Evolutionary conservation across 306 rosid species (phyloP).

Genomic region (Calophaca sinica): DNA sequence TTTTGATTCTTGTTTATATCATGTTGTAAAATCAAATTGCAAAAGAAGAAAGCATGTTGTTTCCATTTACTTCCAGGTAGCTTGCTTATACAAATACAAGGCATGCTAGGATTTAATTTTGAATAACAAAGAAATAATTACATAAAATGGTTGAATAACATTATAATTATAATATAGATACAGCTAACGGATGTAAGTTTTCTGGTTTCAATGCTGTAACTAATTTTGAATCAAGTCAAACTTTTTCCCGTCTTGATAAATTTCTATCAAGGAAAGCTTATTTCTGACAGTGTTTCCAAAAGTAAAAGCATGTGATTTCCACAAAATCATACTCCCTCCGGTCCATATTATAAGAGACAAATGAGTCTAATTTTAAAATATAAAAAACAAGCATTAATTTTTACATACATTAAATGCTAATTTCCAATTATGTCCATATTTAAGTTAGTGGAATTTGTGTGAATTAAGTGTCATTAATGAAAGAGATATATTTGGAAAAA

Average conservation of each 20-base stretch:
- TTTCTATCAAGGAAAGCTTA: not conserved
- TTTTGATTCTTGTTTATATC: conserved; percentile 8
- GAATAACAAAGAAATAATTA: conserved; percentile 1
- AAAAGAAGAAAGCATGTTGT: conserved; percentile 31
- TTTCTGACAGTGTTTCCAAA: conserved; percentile 1
- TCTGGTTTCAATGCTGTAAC: conserved; percentile 3
- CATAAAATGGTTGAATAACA: conserved; percentile 4
- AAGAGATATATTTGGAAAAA: no score
- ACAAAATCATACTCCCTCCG: conserved; percentile 17
- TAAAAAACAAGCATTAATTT: no score
- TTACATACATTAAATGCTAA: no score
- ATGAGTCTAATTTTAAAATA: no score
- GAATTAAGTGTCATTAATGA: no score
- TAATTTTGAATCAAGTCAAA: conserved; percentile 13
- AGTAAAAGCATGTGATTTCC: conserved; percentile 36
- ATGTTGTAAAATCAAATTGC: conserved; percentile 10
- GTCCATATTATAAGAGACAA: no score
- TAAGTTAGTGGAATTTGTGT: no score
- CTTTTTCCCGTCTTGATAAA: not conserved
- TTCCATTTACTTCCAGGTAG: conserved; percentile 22
- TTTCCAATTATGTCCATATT: no score
- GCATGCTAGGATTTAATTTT: not conserved
- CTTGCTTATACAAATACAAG: not conserved
- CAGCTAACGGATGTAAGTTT: conserved; percentile 19
- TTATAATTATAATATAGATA: not conserved